A percentile compares a stretch with the other conserved stretches of the same genome.
Conservation (phyloP, 2,329 filamentous ascomycete species). For the Venturia effusa region DNA sequence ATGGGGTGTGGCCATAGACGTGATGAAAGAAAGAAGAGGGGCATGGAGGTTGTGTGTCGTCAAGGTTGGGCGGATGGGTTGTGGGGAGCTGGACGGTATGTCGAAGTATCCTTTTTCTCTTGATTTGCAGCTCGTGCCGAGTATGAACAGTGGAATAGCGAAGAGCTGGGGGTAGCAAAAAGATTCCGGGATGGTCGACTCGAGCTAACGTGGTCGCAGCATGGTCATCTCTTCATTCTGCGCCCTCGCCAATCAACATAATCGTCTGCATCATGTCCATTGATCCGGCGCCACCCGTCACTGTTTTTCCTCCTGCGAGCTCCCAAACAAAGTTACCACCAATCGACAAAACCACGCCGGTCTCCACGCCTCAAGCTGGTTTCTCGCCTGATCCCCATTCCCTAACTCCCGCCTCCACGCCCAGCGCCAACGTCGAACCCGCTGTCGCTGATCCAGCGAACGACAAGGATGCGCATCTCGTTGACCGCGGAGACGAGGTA, state of each 20-base stretch:
- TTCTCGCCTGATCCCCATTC: conserved; percentile 26
- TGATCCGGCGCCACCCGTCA: conserved; percentile 53
- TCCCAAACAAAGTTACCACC: conserved; percentile 14
- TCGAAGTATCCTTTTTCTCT: not conserved
- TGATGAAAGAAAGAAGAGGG: conserved; percentile 58
- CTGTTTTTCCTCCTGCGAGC: conserved; percentile 43
- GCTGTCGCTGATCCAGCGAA: conserved; percentile 32
- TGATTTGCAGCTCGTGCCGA: not conserved
- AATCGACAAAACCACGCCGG: conserved; percentile 21
- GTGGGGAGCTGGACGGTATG: conserved; percentile 48
- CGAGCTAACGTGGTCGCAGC: conserved; percentile 12
- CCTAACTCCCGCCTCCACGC: conserved; percentile 57
- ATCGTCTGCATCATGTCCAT: conserved; percentile 48
- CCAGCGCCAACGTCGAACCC: conserved; percentile 34
- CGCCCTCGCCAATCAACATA: conserved; percentile 25
- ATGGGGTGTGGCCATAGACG: conserved; percentile 66
- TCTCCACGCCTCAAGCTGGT: conserved; percentile 23
- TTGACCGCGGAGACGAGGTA: conserved; percentile 63
- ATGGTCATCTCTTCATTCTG: conserved; percentile 26
- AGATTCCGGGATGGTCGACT: not conserved
- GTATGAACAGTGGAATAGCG: not conserved
- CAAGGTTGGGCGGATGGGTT: conserved; percentile 58
- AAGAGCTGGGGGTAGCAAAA: not conserved
- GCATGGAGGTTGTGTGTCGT: conserved; percentile 70
- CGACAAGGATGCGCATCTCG: conserved; percentile 56